A percentile compares a stretch with the other conserved stretches of the same genome.
Conservation (phyloP, 176 grass and related monocot species). For the Metroxylon sagu region DNA sequence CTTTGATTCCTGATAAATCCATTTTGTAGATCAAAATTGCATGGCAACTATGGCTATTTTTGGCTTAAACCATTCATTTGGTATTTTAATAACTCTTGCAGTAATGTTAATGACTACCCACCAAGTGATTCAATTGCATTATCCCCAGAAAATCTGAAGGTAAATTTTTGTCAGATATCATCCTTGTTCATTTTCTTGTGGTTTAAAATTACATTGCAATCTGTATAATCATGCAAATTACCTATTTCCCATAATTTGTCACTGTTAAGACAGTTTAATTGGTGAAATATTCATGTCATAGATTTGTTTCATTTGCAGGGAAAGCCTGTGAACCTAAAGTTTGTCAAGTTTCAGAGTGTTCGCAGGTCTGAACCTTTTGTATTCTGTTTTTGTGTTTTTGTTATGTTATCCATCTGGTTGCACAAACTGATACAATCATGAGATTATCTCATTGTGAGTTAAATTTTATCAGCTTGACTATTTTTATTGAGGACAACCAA, state of each 20-base stretch:
- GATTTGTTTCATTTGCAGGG: slow-evolving; percentile 34
- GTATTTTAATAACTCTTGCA: slow-evolving; percentile 24
- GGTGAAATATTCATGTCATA: background rate
- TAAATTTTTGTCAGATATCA: slow-evolving; percentile 14
- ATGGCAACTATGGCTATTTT: background rate
- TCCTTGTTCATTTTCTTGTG: too few species aligned
- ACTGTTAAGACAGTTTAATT: too few species aligned
- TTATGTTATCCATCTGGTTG: background rate
- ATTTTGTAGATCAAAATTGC: too few species aligned
- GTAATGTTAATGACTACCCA: slow-evolving; percentile 89
- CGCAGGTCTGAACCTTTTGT: slow-evolving; percentile 49
- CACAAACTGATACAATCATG: background rate
- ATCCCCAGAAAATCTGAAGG: slow-evolving; percentile 64
- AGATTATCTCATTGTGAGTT: background rate
- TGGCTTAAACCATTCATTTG: background rate
- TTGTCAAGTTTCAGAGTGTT: slow-evolving; percentile 99
- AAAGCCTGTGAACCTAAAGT: slow-evolving; percentile 58
- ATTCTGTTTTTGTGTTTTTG: background rate
- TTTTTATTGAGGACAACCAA: slow-evolving; percentile 99
- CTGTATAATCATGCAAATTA: too few species aligned
- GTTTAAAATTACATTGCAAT: too few species aligned
- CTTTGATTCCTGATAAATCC: too few species aligned
- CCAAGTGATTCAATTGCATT: slow-evolving; percentile 78
- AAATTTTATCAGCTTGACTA: slow-evolving; percentile 54
- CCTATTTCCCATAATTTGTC: too few species aligned